These are phyloP conservation scores for Fusarium globosum DNA, from an alignment of 2,329 filamentous ascomycete genomes.

Conservation along the genomic window DNA sequence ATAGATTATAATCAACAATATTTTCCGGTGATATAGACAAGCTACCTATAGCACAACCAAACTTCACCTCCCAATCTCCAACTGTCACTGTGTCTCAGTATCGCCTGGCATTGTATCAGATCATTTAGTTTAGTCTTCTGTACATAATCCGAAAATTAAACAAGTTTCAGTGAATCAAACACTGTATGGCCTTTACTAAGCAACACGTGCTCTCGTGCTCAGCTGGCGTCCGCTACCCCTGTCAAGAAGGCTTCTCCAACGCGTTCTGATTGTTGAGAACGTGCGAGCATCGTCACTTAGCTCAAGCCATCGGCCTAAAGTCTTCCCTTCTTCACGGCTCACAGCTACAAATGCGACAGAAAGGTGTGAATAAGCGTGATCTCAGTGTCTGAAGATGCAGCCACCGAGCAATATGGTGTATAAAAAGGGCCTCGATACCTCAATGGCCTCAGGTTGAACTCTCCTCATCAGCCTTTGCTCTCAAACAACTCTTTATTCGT, in stretches of 20 bases:
- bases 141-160: background rate
- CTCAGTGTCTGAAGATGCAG: background rate
- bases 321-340: conserved; percentile 24
- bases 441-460: background rate
- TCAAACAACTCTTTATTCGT: background rate
- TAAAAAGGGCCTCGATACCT: conserved; percentile 19
- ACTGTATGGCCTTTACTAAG: conserved; percentile 4
- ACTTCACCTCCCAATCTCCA: background rate
- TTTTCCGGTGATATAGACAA: conserved; percentile 24
- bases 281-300: conserved; percentile 30
- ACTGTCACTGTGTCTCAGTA: background rate
- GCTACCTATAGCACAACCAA: conserved; percentile 15
- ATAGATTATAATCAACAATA: background rate
- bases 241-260: conserved; percentile 21
- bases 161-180: background rate
- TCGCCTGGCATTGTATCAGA: background rate
- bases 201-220: conserved; percentile 40
- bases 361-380: conserved; percentile 10
- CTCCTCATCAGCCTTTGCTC: background rate
- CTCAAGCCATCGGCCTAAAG: conserved; percentile 39
- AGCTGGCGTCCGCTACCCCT: conserved; percentile 20
- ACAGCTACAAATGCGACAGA: background rate
- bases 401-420: conserved; percentile 2
- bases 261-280: conserved; percentile 35
- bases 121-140: background rate